Percentiles rank a stretch among this genome's conserved stretches.
Conservation (phyloP, 2,329 filamentous ascomycete species). For the Monilinia laxa region DNA sequence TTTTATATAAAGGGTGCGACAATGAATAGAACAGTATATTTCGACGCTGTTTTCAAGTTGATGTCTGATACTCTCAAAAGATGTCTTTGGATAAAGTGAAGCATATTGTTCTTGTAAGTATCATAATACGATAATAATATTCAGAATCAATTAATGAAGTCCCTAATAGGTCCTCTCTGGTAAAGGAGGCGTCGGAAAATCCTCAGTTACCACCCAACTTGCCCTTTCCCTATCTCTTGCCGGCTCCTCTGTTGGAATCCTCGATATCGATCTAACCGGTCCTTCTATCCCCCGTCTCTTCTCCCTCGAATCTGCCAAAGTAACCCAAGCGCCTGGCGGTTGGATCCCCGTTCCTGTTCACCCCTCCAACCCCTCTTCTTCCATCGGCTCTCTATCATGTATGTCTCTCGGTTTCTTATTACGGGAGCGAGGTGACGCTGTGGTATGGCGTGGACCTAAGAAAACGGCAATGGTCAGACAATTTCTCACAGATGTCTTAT, state of each 20-base stretch:
- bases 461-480: conserved; percentile 99
- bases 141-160: conserved; percentile 24
- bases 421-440: conserved; percentile 78
- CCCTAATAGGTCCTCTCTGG: conserved; percentile 71
- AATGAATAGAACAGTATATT: conserved; percentile 10
- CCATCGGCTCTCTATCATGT: conserved; percentile 67
- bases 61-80: conserved; percentile 25
- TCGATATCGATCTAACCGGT: conserved; percentile 94
- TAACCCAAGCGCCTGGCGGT: conserved; percentile 85
- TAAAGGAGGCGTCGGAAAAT: conserved; percentile 98
- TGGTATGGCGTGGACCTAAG: conserved; percentile 97
- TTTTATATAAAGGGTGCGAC: conserved; percentile 8
- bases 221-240: conserved; percentile 83
- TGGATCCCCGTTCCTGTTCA: conserved; percentile 91
- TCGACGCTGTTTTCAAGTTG: neutral
- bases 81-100: conserved; percentile 72
- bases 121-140: neutral
- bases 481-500: conserved; percentile 88
- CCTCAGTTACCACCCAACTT: conserved; percentile 93
- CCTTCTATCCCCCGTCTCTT: conserved; percentile 96
- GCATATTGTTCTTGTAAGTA: conserved; percentile 70
- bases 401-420: conserved; percentile 95
- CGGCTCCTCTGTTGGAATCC: conserved; percentile 86
- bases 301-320: conserved; percentile 82
- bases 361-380: conserved; percentile 48